Base-by-base conservation (phyloP, 768 basidiomycete species). In the Boletus bicolor region DNA sequence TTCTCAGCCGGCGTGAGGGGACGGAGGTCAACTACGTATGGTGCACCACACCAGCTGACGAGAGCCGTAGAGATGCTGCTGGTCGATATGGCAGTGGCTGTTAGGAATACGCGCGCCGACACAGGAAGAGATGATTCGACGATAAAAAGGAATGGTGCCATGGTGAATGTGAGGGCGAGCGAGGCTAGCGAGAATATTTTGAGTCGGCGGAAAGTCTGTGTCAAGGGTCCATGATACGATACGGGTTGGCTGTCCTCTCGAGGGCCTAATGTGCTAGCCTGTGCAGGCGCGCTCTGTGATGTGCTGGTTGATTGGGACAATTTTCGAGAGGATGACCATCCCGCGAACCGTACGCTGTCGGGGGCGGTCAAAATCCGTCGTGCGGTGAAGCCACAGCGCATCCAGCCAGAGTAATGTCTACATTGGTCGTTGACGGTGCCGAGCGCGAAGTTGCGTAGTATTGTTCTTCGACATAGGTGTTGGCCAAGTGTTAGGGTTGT, bases 131-230 rank as follows among this genome's bases (percentile, higher is more conserved):
- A 80, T 5, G 91, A 87, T 57, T 93, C 91, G 61, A 94, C 77
- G 50, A 90, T 67, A 71, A 94, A 88, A 57, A 94, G 82, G 73
- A 94, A 84, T 1, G 93, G 93, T 2, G 88, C 77, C 62, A 94
- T 75, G 5, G 82, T 77, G 55, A 77, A 72, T 10, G 89, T 86
- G 47, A 91, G 78, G 3, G 78, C 78, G 45, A 94, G 79, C 0
- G 92, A 92, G 24, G 85, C 82, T 1, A 95, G 73, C 12, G 91
- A 93, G 75, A 94, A 92, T 9, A 91, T 71, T 69, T 94, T 93
- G 53, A 93, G 79, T 24, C 82, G 81, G 53, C 83, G 81, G 75
- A 91, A 93, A 2, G 91, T 89, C 43, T 76, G 68, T 0, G 84
- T 73, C 38, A 93, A 75, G 2, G 91, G 92, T 0, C 90, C 92